Base-by-base conservation (phyloP, 495 filamentous ascomycete genomes). In the Talaromyces nanjingensis region DNA sequence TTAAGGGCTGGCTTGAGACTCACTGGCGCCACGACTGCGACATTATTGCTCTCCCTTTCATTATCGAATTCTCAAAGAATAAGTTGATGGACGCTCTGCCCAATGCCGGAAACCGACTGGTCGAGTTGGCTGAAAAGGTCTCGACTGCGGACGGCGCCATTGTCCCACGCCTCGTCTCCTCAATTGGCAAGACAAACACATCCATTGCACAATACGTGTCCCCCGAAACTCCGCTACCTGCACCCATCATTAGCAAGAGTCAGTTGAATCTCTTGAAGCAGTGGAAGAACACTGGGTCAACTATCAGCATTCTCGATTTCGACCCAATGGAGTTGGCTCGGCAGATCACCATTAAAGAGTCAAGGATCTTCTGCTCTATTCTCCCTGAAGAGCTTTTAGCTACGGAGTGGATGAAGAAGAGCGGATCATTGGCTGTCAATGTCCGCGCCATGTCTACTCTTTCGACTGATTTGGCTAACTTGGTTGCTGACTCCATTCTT, bases 1-100 rank as follows among this genome's bases (percentile, higher is more conserved):
- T 97, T 80, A 99, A 99, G 75, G 88, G 89, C 33, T 99, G 96
- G 96, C 77, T 99, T 4, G 96, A 99, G 75, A 92, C 89, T 2
- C 91, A 98, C 75, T 99, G 96, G 96, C 87, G 89, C 27, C 85
- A 89, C 64, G 86, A 91, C 29, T 82, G 86, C 27, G 96, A 99
- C 72, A 77, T 81, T 63, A 81, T 81, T 6, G 91, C 93, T 6
- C 78, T 98, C 39, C 80, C 83, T 0, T 80, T 89, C 57, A 94
- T 99, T 65, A 74, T 86, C 25, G 73, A 81, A 24, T 99, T 99
- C 70, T 91, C 94, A 27, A 84, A 85, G 66, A 86, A 82, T 29
- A 85, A 87, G 63, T 80, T 99, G 22, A 79, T 81, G 53, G 69
- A 79, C 0, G 76, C 86, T 11, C 75, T 97, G 9, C 91, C 92